These are phyloP conservation scores for Physcia stellaris DNA, from an alignment of 495 filamentous ascomycete genomes.

Conservation along the genomic window DNA sequence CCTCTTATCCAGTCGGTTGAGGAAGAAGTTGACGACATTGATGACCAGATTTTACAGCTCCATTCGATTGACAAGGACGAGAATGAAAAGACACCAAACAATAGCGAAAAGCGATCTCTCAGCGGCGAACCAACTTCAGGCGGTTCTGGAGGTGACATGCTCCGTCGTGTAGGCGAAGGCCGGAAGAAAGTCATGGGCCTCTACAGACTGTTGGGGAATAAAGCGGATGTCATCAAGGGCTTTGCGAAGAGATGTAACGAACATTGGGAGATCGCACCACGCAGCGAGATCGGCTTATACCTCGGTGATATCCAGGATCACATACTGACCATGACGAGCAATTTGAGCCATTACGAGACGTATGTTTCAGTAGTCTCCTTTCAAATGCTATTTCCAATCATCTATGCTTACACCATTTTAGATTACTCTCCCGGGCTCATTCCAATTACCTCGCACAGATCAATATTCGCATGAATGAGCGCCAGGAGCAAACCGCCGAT, in stretches of 20 bases:
- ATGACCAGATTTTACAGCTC: slow-evolving; percentile 64
- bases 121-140: slow-evolving; percentile 35
- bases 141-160: slow-evolving; percentile 58
- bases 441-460: slow-evolving; percentile 90
- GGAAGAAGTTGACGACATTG: slow-evolving; percentile 79
- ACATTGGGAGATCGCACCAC: slow-evolving; percentile 90
- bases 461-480: slow-evolving; percentile 95
- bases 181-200: slow-evolving; percentile 93
- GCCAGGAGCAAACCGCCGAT: slow-evolving; percentile 88
- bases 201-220: slow-evolving; percentile 86
- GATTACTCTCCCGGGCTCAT: slow-evolving; percentile 82
- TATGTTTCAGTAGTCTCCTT: slow-evolving; percentile 27
- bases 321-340: slow-evolving; percentile 95
- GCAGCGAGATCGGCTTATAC: slow-evolving; percentile 90
- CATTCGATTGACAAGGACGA: slow-evolving; percentile 40
- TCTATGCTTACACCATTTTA: slow-evolving; percentile 20
- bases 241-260: slow-evolving; percentile 99
- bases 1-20: slow-evolving; percentile 83
- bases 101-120: slow-evolving; percentile 31
- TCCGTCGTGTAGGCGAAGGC: slow-evolving; percentile 80
- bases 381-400: slow-evolving; percentile 1
- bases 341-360: slow-evolving; percentile 92
- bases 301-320: slow-evolving; percentile 97
- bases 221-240: slow-evolving; percentile 96
- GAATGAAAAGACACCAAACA: slow-evolving; percentile 12